phyloP scores from a whole-genome alignment of 2,329 filamentous ascomycete genomes.

The Aspergillus eucalypticola region DNA sequence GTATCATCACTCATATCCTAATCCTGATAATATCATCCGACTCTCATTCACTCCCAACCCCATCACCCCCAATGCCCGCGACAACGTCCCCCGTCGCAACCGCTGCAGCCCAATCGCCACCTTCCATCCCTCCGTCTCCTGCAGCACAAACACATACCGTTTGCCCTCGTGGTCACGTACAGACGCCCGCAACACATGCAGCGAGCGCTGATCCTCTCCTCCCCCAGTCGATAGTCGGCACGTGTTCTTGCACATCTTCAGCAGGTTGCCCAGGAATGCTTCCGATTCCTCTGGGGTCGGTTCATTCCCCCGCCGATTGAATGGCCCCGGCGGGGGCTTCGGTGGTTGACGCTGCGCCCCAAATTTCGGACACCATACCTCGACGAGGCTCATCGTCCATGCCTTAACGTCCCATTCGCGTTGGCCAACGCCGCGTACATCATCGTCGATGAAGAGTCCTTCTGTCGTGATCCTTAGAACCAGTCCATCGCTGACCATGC shows the following conservation, averaged over 20 bases:
- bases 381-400: slow-evolving; percentile 91
- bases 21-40: slow-evolving; percentile 21
- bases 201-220: slow-evolving; percentile 41
- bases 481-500: slow-evolving; percentile 84
- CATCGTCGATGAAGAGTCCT: slow-evolving; percentile 95
- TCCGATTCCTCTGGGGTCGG: slow-evolving; percentile 67
- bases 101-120: slow-evolving; percentile 60
- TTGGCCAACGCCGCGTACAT: slow-evolving; percentile 85
- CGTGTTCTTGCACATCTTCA: slow-evolving; percentile 64
- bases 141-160: slow-evolving; percentile 62
- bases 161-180: slow-evolving; percentile 62
- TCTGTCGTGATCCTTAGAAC: slow-evolving; percentile 91
- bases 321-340: slow-evolving; percentile 36
- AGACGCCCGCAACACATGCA: slow-evolving; percentile 60
- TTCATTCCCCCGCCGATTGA: slow-evolving; percentile 51
- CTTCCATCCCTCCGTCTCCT: slow-evolving; percentile 63
- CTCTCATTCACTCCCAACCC: slow-evolving; percentile 22
- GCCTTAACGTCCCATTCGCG: slow-evolving; percentile 98
- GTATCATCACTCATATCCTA: slow-evolving; percentile 20
- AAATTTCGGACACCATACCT: slow-evolving; percentile 76
- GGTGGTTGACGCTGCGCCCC: slow-evolving; percentile 39
- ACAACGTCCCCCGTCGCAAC: slow-evolving; percentile 57
- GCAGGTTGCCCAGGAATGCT: slow-evolving; percentile 62
- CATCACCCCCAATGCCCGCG: slow-evolving; percentile 55
- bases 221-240: slow-evolving; percentile 51